phyloP scores from a whole-genome alignment of 164 flowering plant species.

The Umbilicus rupestris region DNA sequence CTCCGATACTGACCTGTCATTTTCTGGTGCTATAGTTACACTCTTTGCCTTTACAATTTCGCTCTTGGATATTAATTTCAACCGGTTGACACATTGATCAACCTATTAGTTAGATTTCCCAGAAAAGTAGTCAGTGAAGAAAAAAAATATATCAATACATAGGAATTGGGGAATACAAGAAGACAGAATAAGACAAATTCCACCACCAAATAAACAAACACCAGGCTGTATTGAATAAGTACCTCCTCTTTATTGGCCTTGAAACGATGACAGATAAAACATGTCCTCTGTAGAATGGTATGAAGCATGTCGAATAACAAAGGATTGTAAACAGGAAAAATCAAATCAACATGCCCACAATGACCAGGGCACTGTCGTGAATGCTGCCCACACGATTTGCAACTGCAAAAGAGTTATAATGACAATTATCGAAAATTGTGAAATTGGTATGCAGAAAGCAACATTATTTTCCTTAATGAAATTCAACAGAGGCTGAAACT shows the following conservation, averaged over 20 bases:
- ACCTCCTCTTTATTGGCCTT: constrained; percentile 34
- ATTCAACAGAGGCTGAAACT: neutral
- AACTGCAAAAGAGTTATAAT: constrained; percentile 36
- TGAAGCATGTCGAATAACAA: constrained; percentile 49
- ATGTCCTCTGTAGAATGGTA: constrained; percentile 37
- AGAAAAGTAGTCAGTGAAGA: neutral
- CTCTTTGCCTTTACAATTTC: constrained; percentile 52
- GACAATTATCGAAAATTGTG: too few relatives aligned
- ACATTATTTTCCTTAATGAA: neutral
- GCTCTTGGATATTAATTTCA: constrained; percentile 58
- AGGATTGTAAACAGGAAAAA: constrained; percentile 61
- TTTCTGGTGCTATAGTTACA: constrained; percentile 10
- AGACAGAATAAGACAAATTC: neutral
- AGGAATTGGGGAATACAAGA: neutral
- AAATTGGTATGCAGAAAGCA: neutral
- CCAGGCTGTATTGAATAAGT: neutral
- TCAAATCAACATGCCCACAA: constrained; percentile 86
- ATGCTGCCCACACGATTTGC: constrained; percentile 64
- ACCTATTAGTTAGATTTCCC: constrained; percentile 28
- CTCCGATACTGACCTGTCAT: constrained; percentile 17
- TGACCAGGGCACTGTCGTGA: constrained; percentile 65
- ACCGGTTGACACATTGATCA: constrained; percentile 28
- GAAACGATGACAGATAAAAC: constrained; percentile 65
- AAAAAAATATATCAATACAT: neutral
- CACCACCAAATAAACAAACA: neutral